These are phyloP conservation scores for Erysiphe neolycopersici DNA, from an alignment of 2,329 filamentous ascomycete genomes.

Conservation along the genomic window DNA sequence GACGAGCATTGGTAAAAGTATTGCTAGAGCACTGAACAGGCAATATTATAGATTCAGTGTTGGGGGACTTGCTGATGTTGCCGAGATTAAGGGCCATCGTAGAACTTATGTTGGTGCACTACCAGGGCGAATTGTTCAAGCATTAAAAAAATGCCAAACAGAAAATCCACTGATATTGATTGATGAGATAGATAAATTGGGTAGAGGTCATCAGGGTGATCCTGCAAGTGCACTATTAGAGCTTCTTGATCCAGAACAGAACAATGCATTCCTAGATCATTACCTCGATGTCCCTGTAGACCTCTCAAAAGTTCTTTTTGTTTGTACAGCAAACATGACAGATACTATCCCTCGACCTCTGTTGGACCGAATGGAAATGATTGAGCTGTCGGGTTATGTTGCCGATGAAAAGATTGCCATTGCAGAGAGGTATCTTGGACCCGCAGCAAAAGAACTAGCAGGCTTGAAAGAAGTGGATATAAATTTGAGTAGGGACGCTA, in stretches of 20 bases:
- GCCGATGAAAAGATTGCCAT: conserved; percentile 98
- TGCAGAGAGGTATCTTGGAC: conserved; percentile 73
- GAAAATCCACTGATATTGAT: conserved; percentile 94
- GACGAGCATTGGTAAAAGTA: conserved; percentile 96
- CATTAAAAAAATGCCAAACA: conserved; percentile 94
- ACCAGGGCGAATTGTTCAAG: conserved; percentile 90
- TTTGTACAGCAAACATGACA: conserved; percentile 97
- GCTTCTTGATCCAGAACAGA: conserved; percentile 87
- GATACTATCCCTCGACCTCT: conserved; percentile 90
- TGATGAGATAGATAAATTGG: conserved; percentile 96
- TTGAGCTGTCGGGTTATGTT: conserved; percentile 86
- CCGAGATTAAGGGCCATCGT: conserved; percentile 93
- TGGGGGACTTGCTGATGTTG: conserved; percentile 85
- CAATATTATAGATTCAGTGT: conserved; percentile 98
- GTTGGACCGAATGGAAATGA: conserved; percentile 92
- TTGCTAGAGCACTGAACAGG: conserved; percentile 76
- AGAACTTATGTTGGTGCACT: conserved; percentile 90
- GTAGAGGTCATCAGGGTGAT: conserved; percentile 84
- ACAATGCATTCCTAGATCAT: conserved; percentile 89
- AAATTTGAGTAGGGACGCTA: conserved; percentile 59
- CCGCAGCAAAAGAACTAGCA: conserved; percentile 79
- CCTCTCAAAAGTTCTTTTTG: conserved; percentile 88
- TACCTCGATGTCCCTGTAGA: conserved; percentile 98
- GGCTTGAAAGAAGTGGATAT: conserved; percentile 80
- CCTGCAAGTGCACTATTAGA: conserved; percentile 85